phyloP scores from a whole-genome alignment of 306 rosid genomes.

The Aeschynomene evenia region DNA sequence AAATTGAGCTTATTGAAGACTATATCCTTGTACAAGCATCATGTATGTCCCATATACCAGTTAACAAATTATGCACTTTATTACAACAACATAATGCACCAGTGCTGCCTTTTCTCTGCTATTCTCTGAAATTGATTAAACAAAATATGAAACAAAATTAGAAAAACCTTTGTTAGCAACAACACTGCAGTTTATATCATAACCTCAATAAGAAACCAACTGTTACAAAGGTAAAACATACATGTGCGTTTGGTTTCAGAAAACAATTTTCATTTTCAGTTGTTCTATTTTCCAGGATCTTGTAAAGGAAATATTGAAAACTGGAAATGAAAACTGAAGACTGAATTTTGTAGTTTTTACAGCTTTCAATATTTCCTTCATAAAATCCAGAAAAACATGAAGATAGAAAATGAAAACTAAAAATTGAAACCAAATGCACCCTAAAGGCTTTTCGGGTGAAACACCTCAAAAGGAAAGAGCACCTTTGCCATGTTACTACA shows the following conservation, averaged over 20 bases:
- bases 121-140: conserved; percentile 18
- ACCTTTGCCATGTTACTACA: neutral
- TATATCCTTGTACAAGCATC: conserved; percentile 32
- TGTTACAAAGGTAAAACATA: neutral
- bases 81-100: conserved; percentile 35
- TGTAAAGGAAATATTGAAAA: too few relatives aligned
- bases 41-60: conserved; percentile 32
- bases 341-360: too few relatives aligned
- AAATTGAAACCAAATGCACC: too few relatives aligned
- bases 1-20: conserved; percentile 35
- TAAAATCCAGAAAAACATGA: too few relatives aligned
- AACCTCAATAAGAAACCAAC: neutral
- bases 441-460: too few relatives aligned
- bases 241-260: too few relatives aligned
- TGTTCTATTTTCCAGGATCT: too few relatives aligned
- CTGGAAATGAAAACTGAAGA: too few relatives aligned
- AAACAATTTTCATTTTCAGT: too few relatives aligned
- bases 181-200: neutral
- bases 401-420: too few relatives aligned
- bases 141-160: conserved; percentile 8
- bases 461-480: neutral
- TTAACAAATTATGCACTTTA: conserved; percentile 37
- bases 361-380: too few relatives aligned
- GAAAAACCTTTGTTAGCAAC: neutral
- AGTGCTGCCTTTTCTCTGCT: conserved; percentile 25